Base-by-base conservation (phyloP, 2,329 filamentous ascomycete genomes). In the Plenodomus tracheiphilus region DNA sequence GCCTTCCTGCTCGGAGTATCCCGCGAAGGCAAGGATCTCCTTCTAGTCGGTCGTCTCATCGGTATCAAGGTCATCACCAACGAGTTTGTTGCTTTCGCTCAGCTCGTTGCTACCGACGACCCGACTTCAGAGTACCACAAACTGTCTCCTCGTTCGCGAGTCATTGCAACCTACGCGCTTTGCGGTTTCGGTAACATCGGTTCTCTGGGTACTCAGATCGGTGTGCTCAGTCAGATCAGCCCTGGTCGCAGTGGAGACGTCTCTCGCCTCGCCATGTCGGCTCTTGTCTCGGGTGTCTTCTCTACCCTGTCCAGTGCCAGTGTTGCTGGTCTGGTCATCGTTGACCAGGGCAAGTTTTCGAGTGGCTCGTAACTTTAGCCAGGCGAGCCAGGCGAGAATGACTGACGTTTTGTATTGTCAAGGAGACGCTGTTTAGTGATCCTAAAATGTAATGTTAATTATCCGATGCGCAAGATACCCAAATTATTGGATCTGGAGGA, bases 141-240 rank as follows among this genome's bases (percentile, higher is more conserved):
- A 21, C 79, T 96, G 53, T 85, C 83, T 22, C 76, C 82, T 15
- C 89, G 91, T 44, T 90, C 89, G 19, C 80, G 81, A 39, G 81
- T 96, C 58, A 95, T 96, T 65, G 89, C 87, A 39, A 95, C 89
- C 42, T 96, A 96, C 68, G 88, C 89, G 17, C 82, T 92, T 57
- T 95, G 90, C 73, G 79, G 80, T 49, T 75, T 75, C 59, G 91
- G 89, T 54, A 96, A 96, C 77, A 87, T 96, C 60, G 88, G 88
- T 45, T 93, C 89, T 22, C 81, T 96, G 40, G 91, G 91, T 69
- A 93, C 91, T 47, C 91, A 96, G 74, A 94, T 96, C 53, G 91
- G 91, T 77, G 89, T 95, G 49, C 80, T 96, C 43, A 84, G 87
- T 3, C 90, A 95, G 75, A 83, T 96, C 52, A 86, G 89, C 0